Evolutionary conservation across 345 rosid species (phyloP).

Genomic region (Eucalyptus caleyi): DNA sequence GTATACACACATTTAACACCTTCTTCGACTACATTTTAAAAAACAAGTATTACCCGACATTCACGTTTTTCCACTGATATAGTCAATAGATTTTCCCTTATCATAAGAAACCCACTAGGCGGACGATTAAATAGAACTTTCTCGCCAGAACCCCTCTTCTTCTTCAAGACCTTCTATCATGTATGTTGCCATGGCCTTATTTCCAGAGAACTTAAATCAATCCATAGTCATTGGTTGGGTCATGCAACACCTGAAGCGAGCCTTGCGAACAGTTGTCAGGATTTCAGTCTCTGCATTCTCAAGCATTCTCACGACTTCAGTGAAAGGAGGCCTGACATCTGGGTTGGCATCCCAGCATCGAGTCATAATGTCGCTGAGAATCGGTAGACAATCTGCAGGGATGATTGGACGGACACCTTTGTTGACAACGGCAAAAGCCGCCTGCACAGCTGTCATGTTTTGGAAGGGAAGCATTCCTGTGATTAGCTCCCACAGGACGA

Average conservation of each 20-base stretch:
- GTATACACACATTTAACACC: not conserved
- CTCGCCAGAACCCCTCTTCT: not conserved
- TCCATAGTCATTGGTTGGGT: constrained; percentile 25
- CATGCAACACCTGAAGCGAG: constrained; percentile 35
- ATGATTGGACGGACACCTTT: constrained; percentile 22
- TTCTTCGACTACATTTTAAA: not conserved
- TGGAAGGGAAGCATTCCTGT: constrained; percentile 30
- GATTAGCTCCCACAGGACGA: constrained; percentile 35
- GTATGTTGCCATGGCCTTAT: not conserved
- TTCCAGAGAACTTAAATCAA: not conserved
- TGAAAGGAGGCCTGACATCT: constrained; percentile 21
- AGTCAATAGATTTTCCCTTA: not conserved
- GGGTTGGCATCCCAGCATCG: constrained; percentile 32
- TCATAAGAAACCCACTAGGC: not conserved
- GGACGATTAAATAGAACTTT: not conserved
- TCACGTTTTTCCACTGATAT: not conserved
- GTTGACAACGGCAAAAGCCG: constrained; percentile 36
- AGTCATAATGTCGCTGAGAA: constrained; percentile 22
- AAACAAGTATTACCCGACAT: not conserved
- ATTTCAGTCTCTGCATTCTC: constrained; percentile 21
- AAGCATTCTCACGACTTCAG: constrained; percentile 22
- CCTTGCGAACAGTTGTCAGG: constrained; percentile 27
- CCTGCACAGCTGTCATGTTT: constrained; percentile 36
- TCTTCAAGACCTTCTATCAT: not conserved
- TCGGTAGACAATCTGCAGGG: constrained; percentile 18